A percentile compares a stretch with the other conserved stretches of the same genome.
Conservation (phyloP, 441 rosid species). For the Aquilaria agallochum region DNA sequence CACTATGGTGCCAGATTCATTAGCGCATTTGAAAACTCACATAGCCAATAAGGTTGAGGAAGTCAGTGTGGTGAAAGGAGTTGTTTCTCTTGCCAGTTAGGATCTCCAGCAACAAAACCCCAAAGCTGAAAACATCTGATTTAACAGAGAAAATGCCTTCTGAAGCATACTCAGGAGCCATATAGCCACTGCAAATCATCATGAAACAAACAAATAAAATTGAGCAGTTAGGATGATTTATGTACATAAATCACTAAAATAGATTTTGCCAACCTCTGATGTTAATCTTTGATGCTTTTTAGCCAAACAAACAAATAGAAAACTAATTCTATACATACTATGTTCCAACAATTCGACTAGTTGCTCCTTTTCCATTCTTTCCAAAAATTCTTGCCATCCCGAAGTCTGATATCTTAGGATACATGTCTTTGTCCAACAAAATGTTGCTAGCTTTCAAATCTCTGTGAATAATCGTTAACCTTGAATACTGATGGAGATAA, state of each 20-base stretch:
- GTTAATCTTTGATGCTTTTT: no score
- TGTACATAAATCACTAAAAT: no score
- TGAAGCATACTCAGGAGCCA: constrained; percentile 2
- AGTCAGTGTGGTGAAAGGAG: not conserved
- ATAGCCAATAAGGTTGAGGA: not conserved
- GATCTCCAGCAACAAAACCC: not conserved
- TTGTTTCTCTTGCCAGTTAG: constrained; percentile 1
- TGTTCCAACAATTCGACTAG: constrained; percentile 1
- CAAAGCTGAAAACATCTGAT: constrained; percentile 4
- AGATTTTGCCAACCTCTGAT: no score
- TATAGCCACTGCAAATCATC: not conserved
- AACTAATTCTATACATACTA: not conserved
- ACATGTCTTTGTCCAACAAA: constrained; percentile 6
- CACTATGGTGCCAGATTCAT: no score
- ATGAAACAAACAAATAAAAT: not conserved
- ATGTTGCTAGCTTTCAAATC: constrained; percentile 11
- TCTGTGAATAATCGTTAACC: constrained; percentile 6
- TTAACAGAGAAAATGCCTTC: not conserved
- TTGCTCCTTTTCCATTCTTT: constrained; percentile 3
- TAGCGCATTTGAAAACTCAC: not conserved
- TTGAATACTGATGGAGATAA: constrained; percentile 12
- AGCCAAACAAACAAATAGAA: no score
- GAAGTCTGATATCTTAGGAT: constrained; percentile 11
- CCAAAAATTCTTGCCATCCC: constrained; percentile 10
- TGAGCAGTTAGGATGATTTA: not conserved